Conservation (phyloP, 163 green algal genomes). For the Volvox carteri region DNA sequence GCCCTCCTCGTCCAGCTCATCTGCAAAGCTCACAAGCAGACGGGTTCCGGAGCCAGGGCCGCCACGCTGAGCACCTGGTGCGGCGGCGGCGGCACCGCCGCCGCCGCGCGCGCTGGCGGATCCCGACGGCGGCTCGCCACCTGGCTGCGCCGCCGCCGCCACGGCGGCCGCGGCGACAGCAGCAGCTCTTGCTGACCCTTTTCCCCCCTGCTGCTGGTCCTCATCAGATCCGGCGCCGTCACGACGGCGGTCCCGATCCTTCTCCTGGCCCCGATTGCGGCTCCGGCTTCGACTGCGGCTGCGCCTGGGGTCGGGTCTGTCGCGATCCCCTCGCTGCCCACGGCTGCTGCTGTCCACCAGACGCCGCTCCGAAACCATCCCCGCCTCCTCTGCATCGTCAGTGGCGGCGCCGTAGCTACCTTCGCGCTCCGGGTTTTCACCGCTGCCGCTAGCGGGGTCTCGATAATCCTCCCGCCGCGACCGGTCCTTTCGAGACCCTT, state of each 20-base stretch:
- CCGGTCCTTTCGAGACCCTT: background rate
- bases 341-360: no score
- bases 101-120: background rate
- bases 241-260: background rate
- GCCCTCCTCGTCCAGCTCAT: constrained; percentile 44
- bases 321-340: background rate
- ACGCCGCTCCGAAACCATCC: no score
- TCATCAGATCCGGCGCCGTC: background rate
- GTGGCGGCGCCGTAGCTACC: no score
- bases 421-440: no score
- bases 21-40: constrained; percentile 40
- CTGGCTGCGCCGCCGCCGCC: background rate
- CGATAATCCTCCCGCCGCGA: background rate
- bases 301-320: background rate
- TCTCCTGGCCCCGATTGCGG: background rate
- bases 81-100: background rate
- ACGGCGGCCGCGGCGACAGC: background rate
- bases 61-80: background rate
- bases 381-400: no score
- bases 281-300: constrained; percentile 21
- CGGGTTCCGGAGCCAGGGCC: background rate
- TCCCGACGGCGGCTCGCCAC: background rate
- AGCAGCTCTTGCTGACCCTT: background rate
- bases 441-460: no score
- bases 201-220: background rate